phyloP scores from a whole-genome alignment of 306 rosid species.

The Medicago arabica region DNA sequence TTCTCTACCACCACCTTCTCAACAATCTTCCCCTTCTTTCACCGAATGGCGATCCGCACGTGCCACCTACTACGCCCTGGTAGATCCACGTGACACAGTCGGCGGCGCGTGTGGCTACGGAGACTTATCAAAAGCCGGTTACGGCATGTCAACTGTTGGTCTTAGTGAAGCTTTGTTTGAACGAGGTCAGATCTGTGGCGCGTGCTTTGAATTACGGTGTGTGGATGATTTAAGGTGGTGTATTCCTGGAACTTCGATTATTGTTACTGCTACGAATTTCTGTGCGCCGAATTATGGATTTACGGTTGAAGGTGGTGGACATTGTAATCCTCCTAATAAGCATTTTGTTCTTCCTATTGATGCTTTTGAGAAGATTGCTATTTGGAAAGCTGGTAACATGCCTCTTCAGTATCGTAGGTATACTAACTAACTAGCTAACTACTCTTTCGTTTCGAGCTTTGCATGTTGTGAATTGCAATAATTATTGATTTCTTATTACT shows the following conservation, averaged over 20 bases:
- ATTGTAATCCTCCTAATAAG: constrained; percentile 85
- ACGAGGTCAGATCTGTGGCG: constrained; percentile 99
- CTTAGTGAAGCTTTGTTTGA: constrained; percentile 78
- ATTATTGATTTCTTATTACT: not conserved
- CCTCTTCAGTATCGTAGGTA: constrained; percentile 93
- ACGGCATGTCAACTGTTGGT: constrained; percentile 90
- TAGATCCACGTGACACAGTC: constrained; percentile 78
- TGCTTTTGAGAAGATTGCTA: constrained; percentile 94
- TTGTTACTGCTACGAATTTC: constrained; percentile 88
- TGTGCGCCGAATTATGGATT: constrained; percentile 93
- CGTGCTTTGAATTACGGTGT: constrained; percentile 80
- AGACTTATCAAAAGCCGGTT: constrained; percentile 69
- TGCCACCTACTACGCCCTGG: constrained; percentile 92
- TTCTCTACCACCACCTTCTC: constrained; percentile 2
- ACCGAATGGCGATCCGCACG: constrained; percentile 85
- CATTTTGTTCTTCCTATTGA: constrained; percentile 92
- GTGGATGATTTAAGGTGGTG: constrained; percentile 95
- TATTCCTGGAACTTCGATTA: constrained; percentile 82
- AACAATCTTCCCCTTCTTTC: constrained; percentile 35
- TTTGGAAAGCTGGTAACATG: constrained; percentile 98
- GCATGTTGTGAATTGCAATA: too few relatives aligned
- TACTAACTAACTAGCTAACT: not conserved
- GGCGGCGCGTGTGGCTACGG: constrained; percentile 99
- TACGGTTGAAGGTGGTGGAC: constrained; percentile 84
- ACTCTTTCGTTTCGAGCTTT: not conserved